Conservation (phyloP, 1,284 basidiomycete genomes). For the Cutaneotrichosporon mucoides region DNA sequence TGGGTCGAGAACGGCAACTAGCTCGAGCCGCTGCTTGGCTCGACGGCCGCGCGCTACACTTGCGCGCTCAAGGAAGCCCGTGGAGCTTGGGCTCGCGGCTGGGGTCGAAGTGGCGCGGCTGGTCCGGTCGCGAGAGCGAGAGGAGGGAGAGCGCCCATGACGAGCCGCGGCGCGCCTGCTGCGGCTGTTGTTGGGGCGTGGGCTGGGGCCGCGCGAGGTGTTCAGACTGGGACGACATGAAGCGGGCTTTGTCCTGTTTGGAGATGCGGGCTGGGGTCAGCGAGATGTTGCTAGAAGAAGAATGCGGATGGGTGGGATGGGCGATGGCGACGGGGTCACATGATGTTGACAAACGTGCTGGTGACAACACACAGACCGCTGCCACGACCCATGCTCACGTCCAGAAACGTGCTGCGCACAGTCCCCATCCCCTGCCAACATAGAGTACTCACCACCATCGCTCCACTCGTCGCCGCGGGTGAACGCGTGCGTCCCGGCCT, state of each 20-base stretch:
- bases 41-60: no score
- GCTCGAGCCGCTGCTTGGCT: no score
- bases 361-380: no score
- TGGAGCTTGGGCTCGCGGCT: constrained; percentile 39
- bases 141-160: constrained; percentile 12
- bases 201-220: background rate
- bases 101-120: constrained; percentile 41
- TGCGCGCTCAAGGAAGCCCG: constrained; percentile 26
- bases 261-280: constrained; percentile 1
- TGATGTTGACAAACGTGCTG: no score
- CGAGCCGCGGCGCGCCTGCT: background rate
- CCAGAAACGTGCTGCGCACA: background rate
- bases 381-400: no score
- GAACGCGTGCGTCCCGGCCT: constrained; percentile 33
- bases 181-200: background rate
- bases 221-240: background rate
- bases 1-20: no score
- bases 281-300: no score
- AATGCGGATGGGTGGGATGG: no score
- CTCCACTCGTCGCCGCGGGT: constrained; percentile 22
- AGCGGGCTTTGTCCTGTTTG: background rate
- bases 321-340: no score
- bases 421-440: background rate
- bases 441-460: constrained; percentile 11
- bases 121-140: constrained; percentile 9